A percentile compares a stretch with the other conserved stretches of the same genome.
These are phyloP conservation scores for Phytophthora constricta DNA, from an alignment of 352 stramenopile genomes.

Conservation along the genomic window DNA sequence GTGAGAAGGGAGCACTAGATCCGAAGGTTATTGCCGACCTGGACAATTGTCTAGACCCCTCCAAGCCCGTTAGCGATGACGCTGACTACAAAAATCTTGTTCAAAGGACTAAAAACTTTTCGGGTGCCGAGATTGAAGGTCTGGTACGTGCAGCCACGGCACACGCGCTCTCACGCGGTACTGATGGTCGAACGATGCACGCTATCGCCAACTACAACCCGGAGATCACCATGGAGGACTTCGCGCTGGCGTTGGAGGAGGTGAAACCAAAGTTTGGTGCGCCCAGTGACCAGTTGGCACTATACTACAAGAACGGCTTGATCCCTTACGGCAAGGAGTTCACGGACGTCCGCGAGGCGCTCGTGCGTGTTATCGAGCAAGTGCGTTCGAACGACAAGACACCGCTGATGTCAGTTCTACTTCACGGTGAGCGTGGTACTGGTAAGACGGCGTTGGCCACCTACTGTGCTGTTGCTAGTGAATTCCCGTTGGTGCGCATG, in stretches of 20 bases:
- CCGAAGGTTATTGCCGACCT: constrained; percentile 78
- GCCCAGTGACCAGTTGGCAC: constrained; percentile 92
- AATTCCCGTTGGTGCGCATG: constrained; percentile 98
- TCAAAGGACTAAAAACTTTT: constrained; percentile 99
- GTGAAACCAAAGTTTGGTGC: constrained; percentile 98
- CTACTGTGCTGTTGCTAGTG: constrained; percentile 95
- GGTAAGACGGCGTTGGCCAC: constrained; percentile 99
- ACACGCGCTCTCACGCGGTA: constrained; percentile 83
- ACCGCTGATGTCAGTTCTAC: constrained; percentile 96
- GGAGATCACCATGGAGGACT: constrained; percentile 92
- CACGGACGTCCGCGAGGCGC: constrained; percentile 91
- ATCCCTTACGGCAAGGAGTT: constrained; percentile 96
- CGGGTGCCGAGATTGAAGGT: constrained; percentile 98
- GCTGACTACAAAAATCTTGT: constrained; percentile 92
- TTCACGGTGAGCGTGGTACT: constrained; percentile 93
- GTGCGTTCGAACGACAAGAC: constrained; percentile 94
- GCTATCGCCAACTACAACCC: constrained; percentile 81
- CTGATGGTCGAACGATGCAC: constrained; percentile 85
- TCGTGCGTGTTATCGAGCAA: constrained; percentile 96
- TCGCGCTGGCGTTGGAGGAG: constrained; percentile 95
- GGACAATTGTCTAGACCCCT: constrained; percentile 73
- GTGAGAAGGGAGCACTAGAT: constrained; percentile 78
- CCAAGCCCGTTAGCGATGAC: constrained; percentile 67
- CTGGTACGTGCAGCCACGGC: constrained; percentile 95
- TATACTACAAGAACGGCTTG: constrained; percentile 97